A percentile compares a stretch with the other conserved stretches of the same genome.
These are phyloP conservation scores for Striga hermonthica DNA, from an alignment of 305 asterid species.

Conservation along the genomic window DNA sequence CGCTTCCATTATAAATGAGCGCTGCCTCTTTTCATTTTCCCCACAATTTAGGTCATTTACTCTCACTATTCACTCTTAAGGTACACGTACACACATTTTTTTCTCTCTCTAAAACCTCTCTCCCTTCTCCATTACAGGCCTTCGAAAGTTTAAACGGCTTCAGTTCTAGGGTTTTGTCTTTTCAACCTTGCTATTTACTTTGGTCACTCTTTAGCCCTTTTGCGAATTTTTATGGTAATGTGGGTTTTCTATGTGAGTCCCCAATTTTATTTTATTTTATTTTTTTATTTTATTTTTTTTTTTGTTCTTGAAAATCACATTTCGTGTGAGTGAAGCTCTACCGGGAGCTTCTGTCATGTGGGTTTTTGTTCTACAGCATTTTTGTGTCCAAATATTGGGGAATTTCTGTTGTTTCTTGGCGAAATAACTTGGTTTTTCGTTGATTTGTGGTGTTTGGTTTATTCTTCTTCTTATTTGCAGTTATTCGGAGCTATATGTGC, in stretches of 20 bases:
- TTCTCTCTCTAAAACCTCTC: slow-evolving; percentile 23
- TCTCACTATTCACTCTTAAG: too few relatives aligned
- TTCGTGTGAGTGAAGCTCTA: not conserved
- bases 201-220: not conserved
- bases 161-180: slow-evolving; percentile 32
- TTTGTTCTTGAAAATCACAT: not conserved
- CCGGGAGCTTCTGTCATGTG: not conserved
- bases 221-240: not conserved
- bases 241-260: slow-evolving; percentile 15
- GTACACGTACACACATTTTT: not conserved
- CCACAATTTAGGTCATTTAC: too few relatives aligned
- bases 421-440: not conserved
- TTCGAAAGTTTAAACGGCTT: slow-evolving; percentile 16
- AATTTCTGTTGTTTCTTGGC: not conserved
- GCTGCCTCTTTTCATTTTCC: too few relatives aligned
- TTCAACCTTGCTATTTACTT: not conserved
- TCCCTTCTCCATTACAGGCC: slow-evolving; percentile 12
- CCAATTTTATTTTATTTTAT: not conserved
- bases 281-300: not conserved
- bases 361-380: not conserved
- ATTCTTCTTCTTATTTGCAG: slow-evolving; percentile 23
- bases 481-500: slow-evolving; percentile 7
- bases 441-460: not conserved
- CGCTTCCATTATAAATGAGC: too few relatives aligned
- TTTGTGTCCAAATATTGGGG: slow-evolving; percentile 13